Conservation (phyloP, 2,329 filamentous ascomycete species). For the Lachnellula arida region DNA sequence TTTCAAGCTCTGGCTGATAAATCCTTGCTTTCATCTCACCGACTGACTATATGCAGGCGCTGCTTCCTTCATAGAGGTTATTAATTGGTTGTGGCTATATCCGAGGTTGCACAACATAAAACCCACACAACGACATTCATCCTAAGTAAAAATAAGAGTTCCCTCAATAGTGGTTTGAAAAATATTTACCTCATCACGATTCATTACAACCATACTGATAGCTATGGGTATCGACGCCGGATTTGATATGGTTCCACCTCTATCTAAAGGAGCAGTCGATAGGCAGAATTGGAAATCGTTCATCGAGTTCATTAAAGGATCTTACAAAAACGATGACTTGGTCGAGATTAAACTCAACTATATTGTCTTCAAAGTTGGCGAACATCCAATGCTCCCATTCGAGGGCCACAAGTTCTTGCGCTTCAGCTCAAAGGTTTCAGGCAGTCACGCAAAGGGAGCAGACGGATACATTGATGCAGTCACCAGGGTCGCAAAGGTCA, state of each 20-base stretch:
- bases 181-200: too few relatives aligned
- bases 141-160: too few relatives aligned
- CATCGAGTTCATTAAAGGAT: conserved; percentile 21
- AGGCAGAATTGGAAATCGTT: conserved; percentile 23
- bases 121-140: too few relatives aligned
- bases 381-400: conserved; percentile 27
- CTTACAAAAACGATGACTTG: conserved; percentile 19
- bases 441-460: conserved; percentile 10
- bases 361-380: conserved; percentile 28
- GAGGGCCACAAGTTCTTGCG: conserved; percentile 30
- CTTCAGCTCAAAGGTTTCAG: conserved; percentile 28
- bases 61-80: too few relatives aligned
- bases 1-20: too few relatives aligned
- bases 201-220: background rate
- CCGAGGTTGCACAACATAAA: too few relatives aligned
- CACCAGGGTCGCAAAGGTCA: conserved; percentile 10
- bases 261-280: conserved; percentile 25
- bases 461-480: conserved; percentile 24
- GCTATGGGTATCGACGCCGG: conserved; percentile 26
- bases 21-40: too few relatives aligned
- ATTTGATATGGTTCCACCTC: conserved; percentile 29
- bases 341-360: conserved; percentile 27
- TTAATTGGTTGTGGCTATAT: too few relatives aligned
- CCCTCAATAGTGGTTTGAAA: too few relatives aligned
- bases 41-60: too few relatives aligned